A percentile compares a stretch with the other conserved stretches of the same genome.
Conservation (phyloP, 2,329 filamentous ascomycete species). For the Ophiostoma novo-ulmi region DNA sequence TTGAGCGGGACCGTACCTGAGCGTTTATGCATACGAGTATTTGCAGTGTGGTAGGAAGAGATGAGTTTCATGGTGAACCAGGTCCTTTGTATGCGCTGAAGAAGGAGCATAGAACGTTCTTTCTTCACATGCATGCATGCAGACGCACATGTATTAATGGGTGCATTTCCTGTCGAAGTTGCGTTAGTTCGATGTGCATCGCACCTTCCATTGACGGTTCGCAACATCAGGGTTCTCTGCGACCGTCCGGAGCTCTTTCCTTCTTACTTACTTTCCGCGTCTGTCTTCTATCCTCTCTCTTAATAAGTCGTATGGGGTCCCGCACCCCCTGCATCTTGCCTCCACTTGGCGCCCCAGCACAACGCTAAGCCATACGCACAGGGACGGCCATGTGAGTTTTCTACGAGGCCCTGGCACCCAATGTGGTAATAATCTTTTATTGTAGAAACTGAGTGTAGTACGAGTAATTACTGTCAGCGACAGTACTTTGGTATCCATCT, state of each 20-base stretch:
- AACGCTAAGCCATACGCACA: slow-evolving; percentile 2
- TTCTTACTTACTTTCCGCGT: background rate
- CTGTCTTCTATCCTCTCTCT: background rate
- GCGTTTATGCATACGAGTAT: background rate
- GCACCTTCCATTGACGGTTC: background rate
- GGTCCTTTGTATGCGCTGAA: background rate
- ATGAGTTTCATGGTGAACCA: background rate
- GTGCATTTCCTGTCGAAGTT: background rate
- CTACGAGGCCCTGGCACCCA: background rate
- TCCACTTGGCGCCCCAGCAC: background rate
- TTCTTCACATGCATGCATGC: background rate
- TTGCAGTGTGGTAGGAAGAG: background rate
- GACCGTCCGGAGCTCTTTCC: background rate
- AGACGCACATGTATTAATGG: background rate
- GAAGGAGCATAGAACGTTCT: background rate
- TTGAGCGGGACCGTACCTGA: background rate
- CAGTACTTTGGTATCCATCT: background rate
- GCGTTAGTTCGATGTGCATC: background rate
- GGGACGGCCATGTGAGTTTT: slow-evolving; percentile 9
- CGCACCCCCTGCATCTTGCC: background rate
- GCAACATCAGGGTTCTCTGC: background rate
- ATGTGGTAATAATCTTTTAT: background rate
- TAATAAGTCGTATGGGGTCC: background rate
- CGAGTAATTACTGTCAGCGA: background rate
- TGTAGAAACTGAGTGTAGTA: background rate